These are phyloP conservation scores for Salvia hispanica DNA, from an alignment of 257 asterid genomes.

Conservation along the genomic window DNA sequence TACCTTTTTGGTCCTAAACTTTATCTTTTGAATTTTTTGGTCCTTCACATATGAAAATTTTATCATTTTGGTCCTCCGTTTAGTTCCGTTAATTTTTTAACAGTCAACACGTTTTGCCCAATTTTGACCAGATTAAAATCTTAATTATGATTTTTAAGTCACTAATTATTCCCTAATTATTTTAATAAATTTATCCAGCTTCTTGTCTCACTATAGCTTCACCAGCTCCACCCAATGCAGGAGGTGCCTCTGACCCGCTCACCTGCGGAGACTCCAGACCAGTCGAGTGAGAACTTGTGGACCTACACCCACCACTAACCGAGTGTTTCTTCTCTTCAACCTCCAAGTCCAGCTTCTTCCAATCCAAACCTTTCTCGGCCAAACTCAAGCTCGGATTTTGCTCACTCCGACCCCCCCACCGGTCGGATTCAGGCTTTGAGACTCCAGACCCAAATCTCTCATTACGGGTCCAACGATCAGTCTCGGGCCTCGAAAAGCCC, in stretches of 20 bases:
- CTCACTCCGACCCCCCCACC: constrained; percentile 78
- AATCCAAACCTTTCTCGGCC: constrained; percentile 95
- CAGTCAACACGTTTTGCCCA: too few relatives aligned
- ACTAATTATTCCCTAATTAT: too few relatives aligned
- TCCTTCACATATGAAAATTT: too few relatives aligned
- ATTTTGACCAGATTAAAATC: too few relatives aligned
- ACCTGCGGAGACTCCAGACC: constrained; percentile 81
- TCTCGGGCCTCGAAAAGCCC: constrained; percentile 52
- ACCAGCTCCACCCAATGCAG: constrained; percentile 38
- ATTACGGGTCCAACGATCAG: constrained; percentile 72
- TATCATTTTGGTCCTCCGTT: too few relatives aligned
- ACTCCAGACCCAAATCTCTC: constrained; percentile 54
- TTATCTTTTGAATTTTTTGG: too few relatives aligned
- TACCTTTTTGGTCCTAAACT: too few relatives aligned
- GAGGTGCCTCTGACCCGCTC: constrained; percentile 49
- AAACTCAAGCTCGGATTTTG: constrained; percentile 39
- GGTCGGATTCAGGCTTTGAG: constrained; percentile 61
- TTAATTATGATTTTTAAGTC: too few relatives aligned
- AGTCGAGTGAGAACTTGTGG: constrained; percentile 83
- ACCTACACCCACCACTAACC: constrained; percentile 58
- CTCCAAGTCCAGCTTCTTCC: constrained; percentile 81
- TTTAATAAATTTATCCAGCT: too few relatives aligned
- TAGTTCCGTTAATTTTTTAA: too few relatives aligned
- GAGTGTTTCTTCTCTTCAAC: constrained; percentile 62
- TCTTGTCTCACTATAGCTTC: constrained; percentile 57